Percentiles rank a stretch among this genome's conserved stretches.
These are phyloP conservation scores for Teratosphaeria nubilosa DNA, from an alignment of 2,329 filamentous ascomycete species.

Conservation along the genomic window DNA sequence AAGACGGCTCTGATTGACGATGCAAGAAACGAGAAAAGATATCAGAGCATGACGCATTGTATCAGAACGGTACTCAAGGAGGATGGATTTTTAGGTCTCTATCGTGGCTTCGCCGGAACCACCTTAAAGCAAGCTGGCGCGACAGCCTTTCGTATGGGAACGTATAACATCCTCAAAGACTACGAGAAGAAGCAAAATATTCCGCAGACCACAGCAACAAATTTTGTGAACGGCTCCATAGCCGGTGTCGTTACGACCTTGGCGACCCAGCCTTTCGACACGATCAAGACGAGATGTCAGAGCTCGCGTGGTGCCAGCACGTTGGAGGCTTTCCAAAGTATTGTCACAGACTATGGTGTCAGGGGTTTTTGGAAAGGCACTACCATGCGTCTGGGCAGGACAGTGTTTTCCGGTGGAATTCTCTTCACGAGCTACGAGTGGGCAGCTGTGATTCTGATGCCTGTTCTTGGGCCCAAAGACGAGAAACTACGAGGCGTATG, in stretches of 20 bases:
- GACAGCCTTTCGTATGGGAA: slow-evolving; percentile 51
- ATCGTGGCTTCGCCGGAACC: slow-evolving; percentile 50
- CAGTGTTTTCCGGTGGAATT: slow-evolving; percentile 56
- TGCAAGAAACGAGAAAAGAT: slow-evolving; percentile 40
- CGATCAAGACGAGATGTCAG: slow-evolving; percentile 54
- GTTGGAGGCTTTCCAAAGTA: slow-evolving; percentile 44
- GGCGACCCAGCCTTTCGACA: slow-evolving; percentile 52
- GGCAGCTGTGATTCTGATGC: slow-evolving; percentile 38
- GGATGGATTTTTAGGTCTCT: slow-evolving; percentile 45
- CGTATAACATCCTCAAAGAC: slow-evolving; percentile 55
- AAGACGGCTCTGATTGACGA: slow-evolving; percentile 60
- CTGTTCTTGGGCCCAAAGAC: background rate
- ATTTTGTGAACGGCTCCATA: slow-evolving; percentile 52
- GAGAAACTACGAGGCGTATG: background rate
- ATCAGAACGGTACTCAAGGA: slow-evolving; percentile 40
- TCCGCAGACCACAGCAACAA: slow-evolving; percentile 41
- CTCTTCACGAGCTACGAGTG: slow-evolving; percentile 55
- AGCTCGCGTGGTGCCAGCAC: slow-evolving; percentile 49
- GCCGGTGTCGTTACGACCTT: slow-evolving; percentile 53
- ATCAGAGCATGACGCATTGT: slow-evolving; percentile 43
- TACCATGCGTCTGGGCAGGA: slow-evolving; percentile 55
- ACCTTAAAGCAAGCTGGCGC: slow-evolving; percentile 54
- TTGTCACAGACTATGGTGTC: slow-evolving; percentile 48
- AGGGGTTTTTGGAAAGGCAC: slow-evolving; percentile 58
- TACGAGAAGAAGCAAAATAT: slow-evolving; percentile 39